Conservation (phyloP, 2,329 filamentous ascomycete genomes). For the Hypoxylon sp. region DNA sequence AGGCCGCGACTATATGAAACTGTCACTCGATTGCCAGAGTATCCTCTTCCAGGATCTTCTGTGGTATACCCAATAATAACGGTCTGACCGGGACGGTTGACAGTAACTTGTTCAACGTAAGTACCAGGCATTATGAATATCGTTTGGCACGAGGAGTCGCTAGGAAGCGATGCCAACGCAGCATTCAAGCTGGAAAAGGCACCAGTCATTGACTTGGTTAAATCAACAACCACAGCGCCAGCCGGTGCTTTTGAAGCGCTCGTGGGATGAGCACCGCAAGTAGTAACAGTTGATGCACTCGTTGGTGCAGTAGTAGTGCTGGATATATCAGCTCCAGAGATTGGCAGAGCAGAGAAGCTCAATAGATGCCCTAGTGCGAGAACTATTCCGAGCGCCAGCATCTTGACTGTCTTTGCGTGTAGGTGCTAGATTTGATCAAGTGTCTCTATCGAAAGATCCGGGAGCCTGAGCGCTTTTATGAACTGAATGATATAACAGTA, state of each 20-base stretch:
- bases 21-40: conserved; percentile 18
- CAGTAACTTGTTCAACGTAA: conserved; percentile 11
- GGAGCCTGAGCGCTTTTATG: background rate
- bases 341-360: background rate
- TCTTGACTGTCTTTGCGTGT: background rate
- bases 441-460: background rate
- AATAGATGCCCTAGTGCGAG: conserved; percentile 6
- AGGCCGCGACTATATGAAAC: conserved; percentile 15
- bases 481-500: background rate
- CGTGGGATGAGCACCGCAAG: conserved; percentile 13
- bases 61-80: conserved; percentile 15
- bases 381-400: conserved; percentile 3
- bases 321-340: background rate
- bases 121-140: conserved; percentile 12
- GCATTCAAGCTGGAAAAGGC: conserved; percentile 2
- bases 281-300: background rate
- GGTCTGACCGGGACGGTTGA: conserved; percentile 13
- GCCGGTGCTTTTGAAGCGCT: conserved; percentile 6
- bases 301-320: background rate
- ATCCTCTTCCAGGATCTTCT: conserved; percentile 7
- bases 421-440: background rate
- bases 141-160: conserved; percentile 13
- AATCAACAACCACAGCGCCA: conserved; percentile 10
- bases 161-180: conserved; percentile 8
- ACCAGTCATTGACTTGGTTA: conserved; percentile 1